Evolutionary conservation across 2,329 filamentous ascomycete genomes (phyloP).

Genomic region (Phyllosticta ampelicida): DNA sequence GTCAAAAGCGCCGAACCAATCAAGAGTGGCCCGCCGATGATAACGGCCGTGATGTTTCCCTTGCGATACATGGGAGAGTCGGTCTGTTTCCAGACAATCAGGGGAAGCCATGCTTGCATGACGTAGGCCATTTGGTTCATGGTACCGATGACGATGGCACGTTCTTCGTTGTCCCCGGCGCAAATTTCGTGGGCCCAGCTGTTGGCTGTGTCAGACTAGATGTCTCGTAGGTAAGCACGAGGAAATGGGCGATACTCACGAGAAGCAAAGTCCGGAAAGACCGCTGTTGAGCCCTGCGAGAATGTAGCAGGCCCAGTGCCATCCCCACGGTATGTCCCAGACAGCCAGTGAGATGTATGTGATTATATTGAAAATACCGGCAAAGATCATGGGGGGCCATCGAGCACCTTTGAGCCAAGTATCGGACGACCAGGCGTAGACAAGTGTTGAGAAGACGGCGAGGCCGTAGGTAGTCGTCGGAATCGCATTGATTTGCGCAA

Average conservation of each 20-base stretch:
- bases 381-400: constrained; percentile 55
- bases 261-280: constrained; percentile 40
- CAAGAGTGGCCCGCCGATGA: constrained; percentile 36
- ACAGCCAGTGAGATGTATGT: constrained; percentile 35
- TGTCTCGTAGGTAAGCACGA: too few species aligned
- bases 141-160: constrained; percentile 51
- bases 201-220: background rate
- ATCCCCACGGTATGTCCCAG: constrained; percentile 41
- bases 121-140: constrained; percentile 65
- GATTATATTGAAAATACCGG: constrained; percentile 27
- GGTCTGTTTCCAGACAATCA: constrained; percentile 54
- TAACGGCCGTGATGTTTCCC: constrained; percentile 47
- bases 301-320: constrained; percentile 55
- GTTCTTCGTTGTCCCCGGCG: constrained; percentile 50
- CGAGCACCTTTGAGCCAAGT: constrained; percentile 46
- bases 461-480: constrained; percentile 42
- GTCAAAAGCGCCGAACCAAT: constrained; percentile 43
- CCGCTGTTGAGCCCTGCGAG: constrained; percentile 40
- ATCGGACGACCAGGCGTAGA: constrained; percentile 58
- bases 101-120: constrained; percentile 57
- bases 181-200: constrained; percentile 46
- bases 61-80: constrained; percentile 51
- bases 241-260: constrained; percentile 24
- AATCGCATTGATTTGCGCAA: constrained; percentile 46
- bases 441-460: constrained; percentile 48